Conservation (phyloP, 139 green algal genomes). For the Chlorella vulgaris region DNA sequence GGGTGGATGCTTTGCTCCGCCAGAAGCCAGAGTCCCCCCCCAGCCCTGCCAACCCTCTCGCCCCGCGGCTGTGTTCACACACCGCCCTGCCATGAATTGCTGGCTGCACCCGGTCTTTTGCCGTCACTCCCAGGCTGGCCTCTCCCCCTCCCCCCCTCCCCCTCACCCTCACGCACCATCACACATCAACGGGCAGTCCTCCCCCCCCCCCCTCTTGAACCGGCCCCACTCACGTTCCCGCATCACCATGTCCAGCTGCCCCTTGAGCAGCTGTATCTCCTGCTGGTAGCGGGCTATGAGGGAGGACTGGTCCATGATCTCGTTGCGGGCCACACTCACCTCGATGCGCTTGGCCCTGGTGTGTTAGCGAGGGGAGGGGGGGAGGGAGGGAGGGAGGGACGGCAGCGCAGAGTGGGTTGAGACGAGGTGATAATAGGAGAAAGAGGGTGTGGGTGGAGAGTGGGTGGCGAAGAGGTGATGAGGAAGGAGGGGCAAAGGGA, state of each 20-base stretch:
- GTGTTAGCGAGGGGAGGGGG: background rate
- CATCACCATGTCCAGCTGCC: conserved; percentile 73
- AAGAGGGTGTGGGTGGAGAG: background rate
- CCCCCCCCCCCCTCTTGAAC: too few relatives aligned
- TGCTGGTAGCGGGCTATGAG: conserved; percentile 85
- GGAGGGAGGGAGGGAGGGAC: background rate
- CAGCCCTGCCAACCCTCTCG: too few relatives aligned
- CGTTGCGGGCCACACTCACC: conserved; percentile 56
- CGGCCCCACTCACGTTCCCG: conserved; percentile 33
- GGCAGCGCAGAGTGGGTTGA: too few relatives aligned
- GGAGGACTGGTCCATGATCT: conserved; percentile 80
- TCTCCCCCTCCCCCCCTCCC: too few relatives aligned
- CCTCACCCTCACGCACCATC: too few relatives aligned
- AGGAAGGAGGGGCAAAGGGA: background rate
- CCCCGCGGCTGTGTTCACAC: too few relatives aligned
- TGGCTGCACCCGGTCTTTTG: too few relatives aligned
- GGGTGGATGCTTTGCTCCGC: background rate
- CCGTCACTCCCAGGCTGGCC: too few relatives aligned
- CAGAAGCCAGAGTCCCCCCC: too few relatives aligned
- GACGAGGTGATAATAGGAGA: background rate
- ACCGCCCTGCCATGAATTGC: too few relatives aligned
- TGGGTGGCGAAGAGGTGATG: background rate
- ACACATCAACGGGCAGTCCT: too few relatives aligned
- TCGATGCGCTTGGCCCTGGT: conserved; percentile 27
- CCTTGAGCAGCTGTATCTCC: conserved; percentile 81